Base-by-base conservation (phyloP, 768 basidiomycete species). In the Strobilomyces dryophilus region DNA sequence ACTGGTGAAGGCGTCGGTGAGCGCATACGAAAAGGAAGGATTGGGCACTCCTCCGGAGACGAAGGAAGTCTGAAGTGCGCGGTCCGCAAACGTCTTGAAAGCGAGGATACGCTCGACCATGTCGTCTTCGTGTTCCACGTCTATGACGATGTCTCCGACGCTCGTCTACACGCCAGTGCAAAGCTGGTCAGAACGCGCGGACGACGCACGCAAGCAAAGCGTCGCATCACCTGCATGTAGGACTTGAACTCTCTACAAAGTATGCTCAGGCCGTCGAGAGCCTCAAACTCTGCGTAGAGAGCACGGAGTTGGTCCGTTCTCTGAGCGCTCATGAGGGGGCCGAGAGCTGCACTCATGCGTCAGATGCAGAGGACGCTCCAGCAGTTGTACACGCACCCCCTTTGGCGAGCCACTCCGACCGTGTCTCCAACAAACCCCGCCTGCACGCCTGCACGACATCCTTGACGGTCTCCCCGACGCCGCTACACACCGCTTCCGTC, bases 101-200 rank as follows among this genome's bases (percentile, higher is more conserved):
- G 79, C 71, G 34, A 93, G 77, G 1, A 95, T 78, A 18, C 78
- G 74, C 18, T 80, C 74, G 4, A 95, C 85, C 90, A 95, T 93
- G 18, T 79, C 74, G 11, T 89, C 90, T 50, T 93, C 92, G 14
- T 71, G 73, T 6, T 71, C 70, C 4, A 60, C 57, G 61, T 90
- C 84, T 44, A 77, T 79, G 53, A 93, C 86, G 54, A 93, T 85
- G n/a, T 63, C 58, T 49, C 76, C 69, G 2, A 91, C 89, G 0
- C 70, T 74, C 26, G 66, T 69, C 89, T 90, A 58, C 44, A 36
- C 17, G 12, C 42, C 17, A 14, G 49, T 32, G 15, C 24, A n/a
- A n/a, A 39, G 34, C 21, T n/a, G 5, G 24, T 48, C 17, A 53
- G 40, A 40, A 45, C 6, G 29, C 7, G 24, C 26, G 7, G 18